These are phyloP conservation scores for Nigrospora oryzae DNA, from an alignment of 2,329 filamentous ascomycete species.

Conservation along the genomic window DNA sequence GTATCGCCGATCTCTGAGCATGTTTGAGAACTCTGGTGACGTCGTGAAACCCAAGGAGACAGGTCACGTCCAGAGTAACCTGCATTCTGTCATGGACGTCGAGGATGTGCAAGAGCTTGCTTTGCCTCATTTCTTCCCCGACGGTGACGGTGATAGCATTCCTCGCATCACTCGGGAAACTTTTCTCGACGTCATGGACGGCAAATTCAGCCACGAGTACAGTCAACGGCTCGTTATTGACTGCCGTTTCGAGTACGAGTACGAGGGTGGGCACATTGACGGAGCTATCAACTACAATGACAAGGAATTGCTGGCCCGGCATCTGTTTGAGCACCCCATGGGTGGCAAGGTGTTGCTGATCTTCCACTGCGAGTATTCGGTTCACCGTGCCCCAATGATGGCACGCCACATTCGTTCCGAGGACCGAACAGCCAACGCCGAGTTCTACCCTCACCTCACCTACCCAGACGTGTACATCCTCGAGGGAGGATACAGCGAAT, in stretches of 20 bases:
- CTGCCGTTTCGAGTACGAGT: slow-evolving; percentile 98
- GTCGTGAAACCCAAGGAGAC: slow-evolving; percentile 70
- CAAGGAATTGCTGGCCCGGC: slow-evolving; percentile 74
- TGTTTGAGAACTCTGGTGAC: slow-evolving; percentile 91
- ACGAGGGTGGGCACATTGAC: slow-evolving; percentile 89
- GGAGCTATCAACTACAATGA: slow-evolving; percentile 95
- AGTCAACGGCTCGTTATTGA: slow-evolving; percentile 84
- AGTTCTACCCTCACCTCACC: slow-evolving; percentile 79
- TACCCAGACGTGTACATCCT: slow-evolving; percentile 97
- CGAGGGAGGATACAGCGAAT: slow-evolving; percentile 90
- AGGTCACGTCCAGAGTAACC: slow-evolving; percentile 38
- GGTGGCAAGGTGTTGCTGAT: slow-evolving; percentile 71
- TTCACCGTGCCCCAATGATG: slow-evolving; percentile 92
- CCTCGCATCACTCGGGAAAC: slow-evolving; percentile 79
- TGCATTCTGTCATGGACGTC: slow-evolving; percentile 75
- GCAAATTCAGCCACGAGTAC: slow-evolving; percentile 68
- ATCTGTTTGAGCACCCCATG: slow-evolving; percentile 65
- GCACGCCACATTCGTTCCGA: slow-evolving; percentile 85
- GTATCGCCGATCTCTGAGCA: slow-evolving; percentile 87
- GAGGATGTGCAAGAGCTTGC: slow-evolving; percentile 66
- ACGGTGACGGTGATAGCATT: slow-evolving; percentile 75
- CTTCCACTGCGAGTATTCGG: slow-evolving; percentile 98
- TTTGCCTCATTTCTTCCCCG: slow-evolving; percentile 76
- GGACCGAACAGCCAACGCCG: slow-evolving; percentile 75
- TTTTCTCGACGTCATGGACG: slow-evolving; percentile 79